phyloP scores from a whole-genome alignment of 31 red algal genomes.

The Odonthalia washingtoniensis region DNA sequence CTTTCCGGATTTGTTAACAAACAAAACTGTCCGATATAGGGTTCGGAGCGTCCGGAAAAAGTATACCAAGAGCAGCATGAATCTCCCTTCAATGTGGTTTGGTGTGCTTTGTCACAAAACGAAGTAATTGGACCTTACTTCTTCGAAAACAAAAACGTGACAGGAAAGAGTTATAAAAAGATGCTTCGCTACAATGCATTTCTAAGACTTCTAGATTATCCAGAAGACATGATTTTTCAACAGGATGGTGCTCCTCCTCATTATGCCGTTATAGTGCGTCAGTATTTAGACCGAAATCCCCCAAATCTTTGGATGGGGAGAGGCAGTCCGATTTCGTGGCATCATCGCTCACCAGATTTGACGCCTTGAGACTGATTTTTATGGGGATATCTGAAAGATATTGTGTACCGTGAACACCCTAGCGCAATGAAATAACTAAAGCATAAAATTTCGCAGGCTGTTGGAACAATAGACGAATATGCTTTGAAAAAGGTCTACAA shows the following conservation, averaged over 20 bases:
- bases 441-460: too few relatives aligned
- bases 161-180: slow-evolving; percentile 1
- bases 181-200: background rate
- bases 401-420: too few relatives aligned
- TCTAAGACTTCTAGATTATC: slow-evolving; percentile 3
- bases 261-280: too few relatives aligned
- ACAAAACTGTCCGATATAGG: background rate
- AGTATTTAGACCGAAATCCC: background rate
- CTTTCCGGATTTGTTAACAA: background rate
- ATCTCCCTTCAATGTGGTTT: background rate
- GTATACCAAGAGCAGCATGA: background rate
- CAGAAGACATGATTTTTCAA: slow-evolving; percentile 15
- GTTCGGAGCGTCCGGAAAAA: background rate
- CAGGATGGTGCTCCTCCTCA: slow-evolving; percentile 4
- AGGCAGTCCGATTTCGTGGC: background rate
- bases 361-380: too few relatives aligned
- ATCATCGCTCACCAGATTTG: background rate
- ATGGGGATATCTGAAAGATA: too few relatives aligned
- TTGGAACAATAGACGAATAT: too few relatives aligned
- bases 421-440: too few relatives aligned
- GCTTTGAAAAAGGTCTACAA: too few relatives aligned
- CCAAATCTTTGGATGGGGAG: slow-evolving; percentile 3
- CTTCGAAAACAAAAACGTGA: slow-evolving; percentile 7
- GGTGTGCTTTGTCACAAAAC: slow-evolving; percentile 1
- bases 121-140: too few relatives aligned